Evolutionary conservation across 1,284 basidiomycete genomes (phyloP).

Genomic region (Ustilago crameri): DNA sequence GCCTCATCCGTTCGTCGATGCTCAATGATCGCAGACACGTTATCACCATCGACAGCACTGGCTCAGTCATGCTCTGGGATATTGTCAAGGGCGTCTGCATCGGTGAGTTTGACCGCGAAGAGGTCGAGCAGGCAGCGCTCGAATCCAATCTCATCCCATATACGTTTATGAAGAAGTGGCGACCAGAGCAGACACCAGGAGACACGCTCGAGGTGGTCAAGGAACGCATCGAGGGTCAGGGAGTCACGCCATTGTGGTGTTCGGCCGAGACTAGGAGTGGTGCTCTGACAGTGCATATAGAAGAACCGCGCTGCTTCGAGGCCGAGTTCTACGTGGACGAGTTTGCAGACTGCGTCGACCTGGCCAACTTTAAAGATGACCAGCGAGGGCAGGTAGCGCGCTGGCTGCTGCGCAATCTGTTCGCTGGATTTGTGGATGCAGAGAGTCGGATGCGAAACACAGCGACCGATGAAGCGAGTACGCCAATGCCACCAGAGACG

Average conservation of each 20-base stretch:
- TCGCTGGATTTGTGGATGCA: slow-evolving; percentile 57
- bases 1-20: slow-evolving; percentile 83
- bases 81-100: slow-evolving; percentile 81
- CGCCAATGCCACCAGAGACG: slow-evolving; percentile 23
- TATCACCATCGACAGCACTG: slow-evolving; percentile 86
- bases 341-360: slow-evolving; percentile 68
- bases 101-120: slow-evolving; percentile 79
- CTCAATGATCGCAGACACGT: slow-evolving; percentile 93
- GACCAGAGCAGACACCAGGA: slow-evolving; percentile 54
- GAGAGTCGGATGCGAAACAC: slow-evolving; percentile 57
- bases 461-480: not conserved
- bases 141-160: slow-evolving; percentile 33
- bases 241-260: slow-evolving; percentile 85
- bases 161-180: slow-evolving; percentile 36
- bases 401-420: slow-evolving; percentile 66
- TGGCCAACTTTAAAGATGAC: slow-evolving; percentile 76
- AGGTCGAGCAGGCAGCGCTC: slow-evolving; percentile 71
- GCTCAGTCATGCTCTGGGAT: slow-evolving; percentile 90
- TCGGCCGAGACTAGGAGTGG: slow-evolving; percentile 89
- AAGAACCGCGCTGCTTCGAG: slow-evolving; percentile 84
- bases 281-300: slow-evolving; percentile 85
- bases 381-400: slow-evolving; percentile 67
- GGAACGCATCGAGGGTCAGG: slow-evolving; percentile 91
- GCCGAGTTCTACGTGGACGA: slow-evolving; percentile 96
- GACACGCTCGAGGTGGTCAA: slow-evolving; percentile 88